Evolutionary conservation across 768 basidiomycete genomes (phyloP).

Genomic region (Boletus reticulatus): DNA sequence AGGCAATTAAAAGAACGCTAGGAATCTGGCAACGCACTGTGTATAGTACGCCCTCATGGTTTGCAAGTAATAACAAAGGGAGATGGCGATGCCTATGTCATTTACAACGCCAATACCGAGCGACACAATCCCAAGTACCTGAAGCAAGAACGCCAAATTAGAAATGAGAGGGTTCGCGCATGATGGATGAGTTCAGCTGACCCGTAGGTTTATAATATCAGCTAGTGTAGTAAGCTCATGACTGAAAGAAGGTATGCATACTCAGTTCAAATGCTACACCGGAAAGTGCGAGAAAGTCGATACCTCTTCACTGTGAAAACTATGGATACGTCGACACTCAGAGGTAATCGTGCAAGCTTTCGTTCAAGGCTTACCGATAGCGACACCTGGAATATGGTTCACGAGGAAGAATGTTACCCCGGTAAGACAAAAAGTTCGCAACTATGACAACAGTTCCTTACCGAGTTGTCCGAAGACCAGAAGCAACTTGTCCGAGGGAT

Average conservation of each 20-base stretch:
- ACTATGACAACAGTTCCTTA: constrained; percentile 19
- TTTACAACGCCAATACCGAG: constrained; percentile 49
- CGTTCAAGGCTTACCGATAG: constrained; percentile 34
- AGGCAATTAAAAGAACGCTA: not conserved
- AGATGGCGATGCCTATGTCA: constrained; percentile 49
- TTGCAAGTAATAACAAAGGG: constrained; percentile 55
- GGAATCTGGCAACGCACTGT: constrained; percentile 31
- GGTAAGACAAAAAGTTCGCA: not conserved
- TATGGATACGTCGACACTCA: constrained; percentile 17
- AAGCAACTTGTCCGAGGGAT: constrained; percentile 35
- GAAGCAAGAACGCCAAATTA: not conserved
- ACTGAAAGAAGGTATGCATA: constrained; percentile 20
- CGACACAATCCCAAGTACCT: constrained; percentile 48
- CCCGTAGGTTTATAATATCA: constrained; percentile 45
- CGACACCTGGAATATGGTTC: constrained; percentile 29
- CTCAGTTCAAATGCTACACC: not conserved
- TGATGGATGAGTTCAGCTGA: constrained; percentile 21
- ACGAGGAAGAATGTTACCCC: not conserved
- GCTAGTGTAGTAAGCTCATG: constrained; percentile 42
- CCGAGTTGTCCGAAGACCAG: constrained; percentile 52
- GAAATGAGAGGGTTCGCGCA: not conserved
- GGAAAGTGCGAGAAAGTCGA: constrained; percentile 1
- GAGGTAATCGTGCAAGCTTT: not conserved
- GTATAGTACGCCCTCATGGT: constrained; percentile 49
- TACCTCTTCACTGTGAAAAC: constrained; percentile 48